Percentiles rank a stretch among this genome's conserved stretches.
These are phyloP conservation scores for Termitomyces sp. DNA, from an alignment of 768 basidiomycete species.

Conservation along the genomic window DNA sequence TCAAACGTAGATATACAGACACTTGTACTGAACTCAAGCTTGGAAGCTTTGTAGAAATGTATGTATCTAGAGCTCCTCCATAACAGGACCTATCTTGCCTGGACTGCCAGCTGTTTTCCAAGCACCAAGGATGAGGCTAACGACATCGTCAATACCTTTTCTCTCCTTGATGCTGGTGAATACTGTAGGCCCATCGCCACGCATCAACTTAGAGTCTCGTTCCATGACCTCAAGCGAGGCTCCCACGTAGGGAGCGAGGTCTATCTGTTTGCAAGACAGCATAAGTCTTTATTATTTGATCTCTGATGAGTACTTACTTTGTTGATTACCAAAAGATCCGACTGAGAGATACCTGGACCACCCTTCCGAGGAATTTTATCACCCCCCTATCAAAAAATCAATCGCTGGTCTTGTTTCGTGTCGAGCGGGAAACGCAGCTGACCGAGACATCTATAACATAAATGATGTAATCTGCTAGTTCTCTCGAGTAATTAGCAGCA, in stretches of 20 bases:
- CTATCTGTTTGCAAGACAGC: slow-evolving; percentile 50
- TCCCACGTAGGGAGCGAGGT: slow-evolving; percentile 87
- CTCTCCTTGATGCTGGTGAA: slow-evolving; percentile 81
- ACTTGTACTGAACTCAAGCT: background rate
- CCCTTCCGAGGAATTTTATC: slow-evolving; percentile 99
- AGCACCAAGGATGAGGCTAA: slow-evolving; percentile 78
- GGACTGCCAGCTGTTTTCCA: slow-evolving; percentile 83
- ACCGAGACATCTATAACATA: slow-evolving; percentile 88
- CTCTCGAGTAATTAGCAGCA: slow-evolving; percentile 94
- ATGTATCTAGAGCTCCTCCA: slow-evolving; percentile 20
- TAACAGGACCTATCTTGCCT: slow-evolving; percentile 49
- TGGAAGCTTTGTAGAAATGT: background rate
- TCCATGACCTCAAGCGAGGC: slow-evolving; percentile 95
- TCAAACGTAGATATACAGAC: background rate
- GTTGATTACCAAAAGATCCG: slow-evolving; percentile 91
- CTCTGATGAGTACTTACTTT: slow-evolving; percentile 51
- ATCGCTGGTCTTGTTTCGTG: slow-evolving; percentile 2
- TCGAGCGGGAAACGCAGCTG: slow-evolving; percentile 17
- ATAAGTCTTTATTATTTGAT: background rate
- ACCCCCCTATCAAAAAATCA: slow-evolving; percentile 56
- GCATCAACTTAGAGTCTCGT: slow-evolving; percentile 88
- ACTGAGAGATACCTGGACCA: slow-evolving; percentile 95
- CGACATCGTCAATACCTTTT: slow-evolving; percentile 77
- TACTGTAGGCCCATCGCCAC: slow-evolving; percentile 89
- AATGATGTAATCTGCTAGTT: slow-evolving; percentile 96